These are phyloP conservation scores for Bombardia bombarda DNA, from an alignment of 495 filamentous ascomycete species.

Conservation along the genomic window DNA sequence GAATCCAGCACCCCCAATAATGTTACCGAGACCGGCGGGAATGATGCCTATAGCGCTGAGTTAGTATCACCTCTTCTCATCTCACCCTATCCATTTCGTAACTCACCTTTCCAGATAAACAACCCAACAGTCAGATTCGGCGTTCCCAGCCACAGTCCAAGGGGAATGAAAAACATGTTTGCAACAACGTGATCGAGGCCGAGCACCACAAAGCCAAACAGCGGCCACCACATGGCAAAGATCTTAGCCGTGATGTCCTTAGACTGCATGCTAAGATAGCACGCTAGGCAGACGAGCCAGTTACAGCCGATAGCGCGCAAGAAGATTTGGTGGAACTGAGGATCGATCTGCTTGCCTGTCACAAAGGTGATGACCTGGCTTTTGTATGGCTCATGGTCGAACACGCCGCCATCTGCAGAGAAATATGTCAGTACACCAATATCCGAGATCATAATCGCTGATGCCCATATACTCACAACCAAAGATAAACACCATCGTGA, in stretches of 20 bases:
- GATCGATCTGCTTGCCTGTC: constrained; percentile 47
- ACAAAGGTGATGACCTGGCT: constrained; percentile 43
- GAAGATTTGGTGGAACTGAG: constrained; percentile 52
- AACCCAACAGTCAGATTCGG: constrained; percentile 42
- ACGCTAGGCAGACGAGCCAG: constrained; percentile 56
- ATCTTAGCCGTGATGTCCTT: constrained; percentile 50
- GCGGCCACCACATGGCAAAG: constrained; percentile 56
- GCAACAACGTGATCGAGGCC: constrained; percentile 57
- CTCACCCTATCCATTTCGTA: no score
- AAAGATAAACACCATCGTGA: constrained; percentile 50
- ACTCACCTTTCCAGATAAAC: constrained; percentile 66
- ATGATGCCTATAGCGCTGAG: no score
- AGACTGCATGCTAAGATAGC: constrained; percentile 49
- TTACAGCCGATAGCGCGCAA: constrained; percentile 55
- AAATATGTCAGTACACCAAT: neutral
- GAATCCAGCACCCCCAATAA: constrained; percentile 48
- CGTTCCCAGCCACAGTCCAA: constrained; percentile 45
- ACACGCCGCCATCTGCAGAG: constrained; percentile 45
- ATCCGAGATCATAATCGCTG: neutral
- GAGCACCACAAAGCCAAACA: constrained; percentile 51
- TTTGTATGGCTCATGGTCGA: constrained; percentile 43
- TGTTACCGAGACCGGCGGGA: constrained; percentile 50
- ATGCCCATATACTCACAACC: constrained; percentile 37
- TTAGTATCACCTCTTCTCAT: no score
- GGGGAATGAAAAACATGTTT: constrained; percentile 58